Evolutionary conservation across 140 eudicot genomes (phyloP).

Genomic region (Cichorium intybus): DNA sequence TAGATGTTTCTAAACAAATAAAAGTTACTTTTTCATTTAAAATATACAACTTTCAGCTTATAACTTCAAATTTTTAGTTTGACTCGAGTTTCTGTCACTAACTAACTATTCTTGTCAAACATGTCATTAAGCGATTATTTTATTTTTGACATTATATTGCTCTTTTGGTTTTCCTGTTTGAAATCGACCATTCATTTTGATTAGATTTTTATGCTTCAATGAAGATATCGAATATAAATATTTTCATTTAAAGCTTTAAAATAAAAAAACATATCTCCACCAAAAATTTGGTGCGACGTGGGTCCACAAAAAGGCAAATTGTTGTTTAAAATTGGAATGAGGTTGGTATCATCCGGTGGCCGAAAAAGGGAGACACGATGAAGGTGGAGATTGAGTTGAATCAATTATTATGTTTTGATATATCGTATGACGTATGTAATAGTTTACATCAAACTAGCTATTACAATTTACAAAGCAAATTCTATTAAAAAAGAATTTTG

Average conservation of each 20-base stretch:
- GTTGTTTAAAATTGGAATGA: constrained; percentile 6
- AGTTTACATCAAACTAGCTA: neutral
- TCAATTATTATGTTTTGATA: neutral
- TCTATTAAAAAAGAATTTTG: too few relatives aligned
- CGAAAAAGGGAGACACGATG: constrained; percentile 18
- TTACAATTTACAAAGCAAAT: too few relatives aligned
- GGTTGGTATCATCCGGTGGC: constrained; percentile 18
- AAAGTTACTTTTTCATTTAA: too few relatives aligned
- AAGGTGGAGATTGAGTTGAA: constrained; percentile 9
- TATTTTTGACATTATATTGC: too few relatives aligned
- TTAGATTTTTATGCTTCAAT: neutral
- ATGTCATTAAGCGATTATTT: too few relatives aligned
- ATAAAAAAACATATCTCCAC: neutral
- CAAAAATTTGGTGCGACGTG: constrained; percentile 28
- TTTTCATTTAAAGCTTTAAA: neutral
- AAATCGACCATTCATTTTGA: neutral
- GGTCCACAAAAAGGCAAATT: neutral
- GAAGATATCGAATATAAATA: neutral
- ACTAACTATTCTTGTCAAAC: too few relatives aligned
- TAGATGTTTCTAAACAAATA: too few relatives aligned
- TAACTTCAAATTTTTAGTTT: too few relatives aligned
- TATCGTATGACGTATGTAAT: neutral
- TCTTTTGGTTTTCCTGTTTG: too few relatives aligned
- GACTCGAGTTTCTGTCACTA: too few relatives aligned
- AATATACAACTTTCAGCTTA: too few relatives aligned